Percentiles rank a stretch among this genome's conserved stretches.
phyloP scores from a whole-genome alignment of 805 yeast genomes.

The Sugiyamaella mastotermitis region DNA sequence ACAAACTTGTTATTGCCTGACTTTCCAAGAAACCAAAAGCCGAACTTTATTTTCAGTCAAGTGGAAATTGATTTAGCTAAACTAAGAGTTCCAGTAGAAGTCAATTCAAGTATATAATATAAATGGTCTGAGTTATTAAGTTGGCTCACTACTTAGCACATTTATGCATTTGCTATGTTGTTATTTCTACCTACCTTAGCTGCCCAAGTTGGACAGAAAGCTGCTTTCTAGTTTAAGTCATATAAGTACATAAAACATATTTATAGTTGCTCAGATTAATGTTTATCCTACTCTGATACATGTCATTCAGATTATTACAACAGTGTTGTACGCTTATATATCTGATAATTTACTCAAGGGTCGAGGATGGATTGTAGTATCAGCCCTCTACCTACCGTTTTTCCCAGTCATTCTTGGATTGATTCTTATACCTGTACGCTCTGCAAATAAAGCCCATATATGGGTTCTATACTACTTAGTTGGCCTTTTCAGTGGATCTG shows the following conservation, averaged over 20 bases:
- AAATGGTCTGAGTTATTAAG: background rate
- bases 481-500: conserved; percentile 5
- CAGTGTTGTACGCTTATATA: conserved; percentile 11
- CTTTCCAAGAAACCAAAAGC: conserved; percentile 1
- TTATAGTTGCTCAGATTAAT: conserved; percentile 12
- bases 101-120: background rate
- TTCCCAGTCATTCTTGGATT: conserved; percentile 7
- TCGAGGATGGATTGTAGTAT: conserved; percentile 8
- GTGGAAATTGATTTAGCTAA: conserved; percentile 1
- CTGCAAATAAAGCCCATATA: conserved; percentile 5
- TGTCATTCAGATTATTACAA: conserved; percentile 14
- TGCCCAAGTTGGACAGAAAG: background rate
- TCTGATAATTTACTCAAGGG: conserved; percentile 13
- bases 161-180: background rate
- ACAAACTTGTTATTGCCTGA: background rate
- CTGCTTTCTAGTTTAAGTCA: conserved; percentile 14
- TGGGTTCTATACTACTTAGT: conserved; percentile 12
- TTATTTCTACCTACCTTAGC: background rate
- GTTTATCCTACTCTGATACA: conserved; percentile 11
- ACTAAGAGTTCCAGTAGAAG: background rate
- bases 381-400: background rate
- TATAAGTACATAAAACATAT: conserved; percentile 5
- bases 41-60: background rate
- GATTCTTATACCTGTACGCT: conserved; percentile 9
- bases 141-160: conserved; percentile 1